Percentiles rank a stretch among this genome's conserved stretches.
Evolutionary conservation across 2,329 filamentous ascomycete genomes (phyloP).

Genomic region (Fusarium virguliforme): DNA sequence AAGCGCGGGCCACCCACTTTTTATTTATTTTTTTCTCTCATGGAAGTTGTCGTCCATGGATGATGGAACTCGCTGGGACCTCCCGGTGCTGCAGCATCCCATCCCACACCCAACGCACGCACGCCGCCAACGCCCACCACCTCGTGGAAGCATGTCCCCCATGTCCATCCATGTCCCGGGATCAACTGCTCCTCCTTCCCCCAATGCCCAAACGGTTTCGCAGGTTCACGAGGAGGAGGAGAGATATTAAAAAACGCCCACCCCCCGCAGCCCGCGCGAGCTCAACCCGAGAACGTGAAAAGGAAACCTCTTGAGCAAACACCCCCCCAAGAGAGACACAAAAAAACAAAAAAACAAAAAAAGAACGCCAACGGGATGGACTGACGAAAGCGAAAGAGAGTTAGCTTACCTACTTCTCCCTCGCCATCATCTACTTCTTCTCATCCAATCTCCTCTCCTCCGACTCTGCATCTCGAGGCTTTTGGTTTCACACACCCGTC

Average conservation of each 20-base stretch:
- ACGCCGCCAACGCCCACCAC: constrained; percentile 30
- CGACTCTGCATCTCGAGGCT: constrained; percentile 26
- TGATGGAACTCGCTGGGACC: constrained; percentile 18
- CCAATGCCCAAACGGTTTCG: constrained; percentile 45
- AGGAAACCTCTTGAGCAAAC: not conserved
- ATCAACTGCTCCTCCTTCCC: constrained; percentile 28
- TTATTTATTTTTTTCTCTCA: not conserved
- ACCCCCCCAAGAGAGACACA: not conserved
- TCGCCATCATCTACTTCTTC: constrained; percentile 2
- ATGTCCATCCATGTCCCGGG: constrained; percentile 24
- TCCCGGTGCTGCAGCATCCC: constrained; percentile 10
- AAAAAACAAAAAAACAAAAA: constrained; percentile 19
- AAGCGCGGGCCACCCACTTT: constrained; percentile 14
- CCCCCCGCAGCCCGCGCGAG: constrained; percentile 39
- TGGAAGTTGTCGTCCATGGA: not conserved
- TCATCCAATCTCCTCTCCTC: not conserved
- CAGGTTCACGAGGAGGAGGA: constrained; percentile 36
- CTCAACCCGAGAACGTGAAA: constrained; percentile 12
- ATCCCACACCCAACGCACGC: constrained; percentile 25
- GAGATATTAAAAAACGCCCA: constrained; percentile 41
- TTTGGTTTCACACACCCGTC: constrained; percentile 22
- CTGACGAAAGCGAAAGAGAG: constrained; percentile 19
- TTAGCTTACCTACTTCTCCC: not conserved
- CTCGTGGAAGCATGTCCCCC: constrained; percentile 37
- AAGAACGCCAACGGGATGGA: constrained; percentile 13